Conservation (phyloP, 2,329 filamentous ascomycete species). For the Microdochium paspali region DNA sequence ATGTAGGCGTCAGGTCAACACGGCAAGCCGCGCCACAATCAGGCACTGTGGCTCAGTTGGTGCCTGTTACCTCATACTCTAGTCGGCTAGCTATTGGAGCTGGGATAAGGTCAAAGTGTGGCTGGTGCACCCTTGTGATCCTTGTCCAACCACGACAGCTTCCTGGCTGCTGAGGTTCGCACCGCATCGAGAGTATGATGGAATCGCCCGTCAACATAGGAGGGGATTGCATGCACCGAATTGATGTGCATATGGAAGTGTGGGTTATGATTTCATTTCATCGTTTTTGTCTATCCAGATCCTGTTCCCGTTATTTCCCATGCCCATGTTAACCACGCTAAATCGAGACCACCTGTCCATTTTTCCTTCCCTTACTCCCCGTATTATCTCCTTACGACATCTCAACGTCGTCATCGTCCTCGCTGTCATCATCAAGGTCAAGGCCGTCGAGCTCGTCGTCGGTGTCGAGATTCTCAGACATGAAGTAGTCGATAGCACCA, state of each 20-base stretch:
- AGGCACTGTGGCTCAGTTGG: neutral
- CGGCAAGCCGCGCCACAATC: neutral
- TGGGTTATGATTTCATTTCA: neutral
- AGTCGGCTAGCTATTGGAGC: no score
- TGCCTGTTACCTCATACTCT: no score
- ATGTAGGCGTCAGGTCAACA: neutral
- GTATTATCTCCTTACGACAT: slow-evolving; percentile 5
- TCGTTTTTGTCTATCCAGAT: neutral
- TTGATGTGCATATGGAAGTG: no score
- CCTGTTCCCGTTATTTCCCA: neutral
- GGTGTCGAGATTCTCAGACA: slow-evolving; percentile 14
- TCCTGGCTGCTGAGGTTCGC: no score
- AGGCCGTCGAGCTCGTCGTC: slow-evolving; percentile 13
- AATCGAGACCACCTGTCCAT: neutral
- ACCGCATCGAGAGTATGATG: no score
- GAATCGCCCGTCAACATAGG: no score
- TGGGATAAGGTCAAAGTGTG: no score
- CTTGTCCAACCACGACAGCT: no score
- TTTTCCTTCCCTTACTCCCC: neutral
- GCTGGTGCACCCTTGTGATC: no score
- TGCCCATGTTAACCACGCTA: neutral
- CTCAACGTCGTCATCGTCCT: slow-evolving; percentile 16
- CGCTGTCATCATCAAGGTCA: slow-evolving; percentile 8
- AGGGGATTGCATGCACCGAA: no score
- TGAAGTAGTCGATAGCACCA: slow-evolving; percentile 17